Percentiles rank a stretch among this genome's conserved stretches.
Evolutionary conservation across 78 protist species (phyloP).

Genomic region (Emiliania huxleyi): DNA sequence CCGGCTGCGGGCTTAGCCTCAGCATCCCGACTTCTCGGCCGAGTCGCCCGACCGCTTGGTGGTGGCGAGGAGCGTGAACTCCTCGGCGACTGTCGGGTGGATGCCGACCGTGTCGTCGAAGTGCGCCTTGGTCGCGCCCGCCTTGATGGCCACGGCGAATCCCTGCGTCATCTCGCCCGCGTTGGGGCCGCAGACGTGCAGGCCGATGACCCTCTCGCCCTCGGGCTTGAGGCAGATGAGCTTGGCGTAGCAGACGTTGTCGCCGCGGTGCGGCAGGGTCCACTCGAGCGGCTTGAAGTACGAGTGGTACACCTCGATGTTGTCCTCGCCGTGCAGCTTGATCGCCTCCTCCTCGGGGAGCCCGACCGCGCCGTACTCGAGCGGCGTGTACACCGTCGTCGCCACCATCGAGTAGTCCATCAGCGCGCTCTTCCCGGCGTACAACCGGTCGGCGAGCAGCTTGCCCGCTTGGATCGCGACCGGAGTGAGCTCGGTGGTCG

Average conservation of each 20-base stretch:
- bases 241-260: slow-evolving; percentile 66
- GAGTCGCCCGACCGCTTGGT: slow-evolving; percentile 67
- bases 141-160: slow-evolving; percentile 62
- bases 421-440: slow-evolving; percentile 17
- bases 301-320: slow-evolving; percentile 65
- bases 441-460: slow-evolving; percentile 78
- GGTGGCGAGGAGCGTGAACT: slow-evolving; percentile 63
- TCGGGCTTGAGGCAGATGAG: slow-evolving; percentile 59
- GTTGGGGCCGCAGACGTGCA: slow-evolving; percentile 84
- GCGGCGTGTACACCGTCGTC: slow-evolving; percentile 95
- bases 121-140: slow-evolving; percentile 53
- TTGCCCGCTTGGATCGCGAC: slow-evolving; percentile 86
- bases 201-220: slow-evolving; percentile 72
- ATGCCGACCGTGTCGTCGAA: slow-evolving; percentile 89
- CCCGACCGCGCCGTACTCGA: slow-evolving; percentile 89
- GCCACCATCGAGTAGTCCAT: slow-evolving; percentile 72
- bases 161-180: slow-evolving; percentile 94
- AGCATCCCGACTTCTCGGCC: slow-evolving; percentile 76
- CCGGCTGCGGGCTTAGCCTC: slow-evolving; percentile 64
- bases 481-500: slow-evolving; percentile 86
- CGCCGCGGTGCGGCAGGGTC: slow-evolving; percentile 71
- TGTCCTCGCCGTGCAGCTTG: slow-evolving; percentile 67
- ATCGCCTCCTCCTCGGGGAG: slow-evolving; percentile 83
- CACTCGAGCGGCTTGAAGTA: slow-evolving; percentile 72
- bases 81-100: slow-evolving; percentile 91